These are phyloP conservation scores for Mycena chlorophos DNA, from an alignment of 768 basidiomycete species.

Conservation along the genomic window DNA sequence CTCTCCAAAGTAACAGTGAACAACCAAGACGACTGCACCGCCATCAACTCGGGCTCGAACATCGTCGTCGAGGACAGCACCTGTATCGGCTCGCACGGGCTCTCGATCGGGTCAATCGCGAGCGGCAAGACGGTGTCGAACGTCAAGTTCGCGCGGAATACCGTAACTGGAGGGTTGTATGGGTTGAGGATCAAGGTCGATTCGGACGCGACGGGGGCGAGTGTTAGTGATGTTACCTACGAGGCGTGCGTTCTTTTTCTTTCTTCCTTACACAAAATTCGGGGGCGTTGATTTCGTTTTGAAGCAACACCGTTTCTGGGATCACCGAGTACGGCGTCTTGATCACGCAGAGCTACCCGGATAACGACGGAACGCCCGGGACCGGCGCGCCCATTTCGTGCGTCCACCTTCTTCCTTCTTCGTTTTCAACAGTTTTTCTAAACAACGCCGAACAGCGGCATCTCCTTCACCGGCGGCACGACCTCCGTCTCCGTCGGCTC, in stretches of 20 bases:
- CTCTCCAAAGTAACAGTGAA: slow-evolving; percentile 13
- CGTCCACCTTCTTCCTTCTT: neutral
- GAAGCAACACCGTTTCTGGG: slow-evolving; percentile 20
- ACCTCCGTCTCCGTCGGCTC: slow-evolving; percentile 37
- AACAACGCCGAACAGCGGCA: slow-evolving; percentile 16
- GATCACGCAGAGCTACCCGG: slow-evolving; percentile 51
- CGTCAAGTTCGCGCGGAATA: slow-evolving; percentile 41
- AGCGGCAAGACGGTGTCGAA: slow-evolving; percentile 36
- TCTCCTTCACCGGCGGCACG: slow-evolving; percentile 36
- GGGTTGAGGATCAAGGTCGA: slow-evolving; percentile 25
- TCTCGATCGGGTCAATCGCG: slow-evolving; percentile 49
- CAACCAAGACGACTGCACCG: slow-evolving; percentile 23
- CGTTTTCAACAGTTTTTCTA: neutral
- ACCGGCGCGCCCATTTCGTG: slow-evolving; percentile 38
- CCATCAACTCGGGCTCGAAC: slow-evolving; percentile 20
- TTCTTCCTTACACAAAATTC: neutral
- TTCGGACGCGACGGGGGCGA: slow-evolving; percentile 14
- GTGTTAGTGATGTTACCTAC: slow-evolving; percentile 12
- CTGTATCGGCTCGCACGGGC: slow-evolving; percentile 50
- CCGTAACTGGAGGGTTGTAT: slow-evolving; percentile 30
- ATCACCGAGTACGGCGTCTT: slow-evolving; percentile 33
- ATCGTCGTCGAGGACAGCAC: slow-evolving; percentile 35
- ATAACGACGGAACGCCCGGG: slow-evolving; percentile 40
- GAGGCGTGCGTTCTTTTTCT: slow-evolving; percentile 1
- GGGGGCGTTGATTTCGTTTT: neutral